Percentiles rank a stretch among this genome's conserved stretches.
Conservation (phyloP, 805 yeast species). For the Suhomyces xylopsoci region DNA sequence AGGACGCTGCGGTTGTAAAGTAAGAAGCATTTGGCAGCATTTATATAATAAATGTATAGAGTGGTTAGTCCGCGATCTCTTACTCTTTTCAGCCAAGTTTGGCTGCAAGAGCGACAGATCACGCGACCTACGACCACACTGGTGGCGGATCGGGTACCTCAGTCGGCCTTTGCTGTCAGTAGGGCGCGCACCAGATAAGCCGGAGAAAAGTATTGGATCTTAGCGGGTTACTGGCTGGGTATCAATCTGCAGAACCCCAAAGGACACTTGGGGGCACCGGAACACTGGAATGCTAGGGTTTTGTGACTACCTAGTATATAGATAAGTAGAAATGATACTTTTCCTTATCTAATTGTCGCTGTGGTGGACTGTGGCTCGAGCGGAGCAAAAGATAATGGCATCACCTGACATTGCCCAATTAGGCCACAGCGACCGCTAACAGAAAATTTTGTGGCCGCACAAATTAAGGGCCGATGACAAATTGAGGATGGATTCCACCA, state of each 20-base stretch:
- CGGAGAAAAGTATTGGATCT: neutral
- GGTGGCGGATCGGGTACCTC: neutral
- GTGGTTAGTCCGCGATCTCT: no score
- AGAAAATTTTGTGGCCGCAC: constrained; percentile 7
- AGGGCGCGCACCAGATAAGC: neutral
- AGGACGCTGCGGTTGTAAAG: no score
- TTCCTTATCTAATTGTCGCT: no score
- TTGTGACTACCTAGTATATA: no score
- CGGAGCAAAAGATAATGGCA: neutral
- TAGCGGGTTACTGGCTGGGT: neutral
- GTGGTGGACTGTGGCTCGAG: neutral
- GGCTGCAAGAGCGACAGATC: neutral
- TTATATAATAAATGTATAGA: no score
- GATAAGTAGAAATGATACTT: no score
- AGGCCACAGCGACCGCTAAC: constrained; percentile 9
- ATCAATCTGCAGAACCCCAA: no score
- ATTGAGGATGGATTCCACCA: neutral
- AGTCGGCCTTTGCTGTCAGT: neutral
- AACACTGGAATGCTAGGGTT: no score
- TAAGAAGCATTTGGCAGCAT: no score
- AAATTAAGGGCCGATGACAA: constrained; percentile 7
- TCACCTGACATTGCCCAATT: constrained; percentile 12
- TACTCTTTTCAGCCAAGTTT: neutral
- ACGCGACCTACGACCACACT: neutral
- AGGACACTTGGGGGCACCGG: no score